A percentile compares a stretch with the other conserved stretches of the same genome.
Conservation (phyloP, 1,284 basidiomycete species). For the Malassezia sp. region DNA sequence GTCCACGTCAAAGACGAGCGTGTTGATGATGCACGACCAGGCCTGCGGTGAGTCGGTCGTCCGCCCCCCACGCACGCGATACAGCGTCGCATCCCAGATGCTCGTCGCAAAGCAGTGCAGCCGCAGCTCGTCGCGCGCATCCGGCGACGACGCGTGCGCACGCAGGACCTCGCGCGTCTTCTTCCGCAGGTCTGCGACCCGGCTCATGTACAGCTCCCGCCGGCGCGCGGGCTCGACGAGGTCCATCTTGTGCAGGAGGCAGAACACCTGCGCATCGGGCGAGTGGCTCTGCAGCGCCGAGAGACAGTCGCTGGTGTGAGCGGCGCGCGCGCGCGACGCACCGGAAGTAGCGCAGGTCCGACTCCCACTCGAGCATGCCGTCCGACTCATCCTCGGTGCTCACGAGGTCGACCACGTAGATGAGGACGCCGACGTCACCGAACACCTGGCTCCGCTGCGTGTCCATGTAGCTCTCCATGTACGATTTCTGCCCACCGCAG, state of each 20-base stretch:
- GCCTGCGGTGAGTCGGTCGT: slow-evolving; percentile 54
- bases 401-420: slow-evolving; percentile 88
- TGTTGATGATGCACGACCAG: slow-evolving; percentile 94
- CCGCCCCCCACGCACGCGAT: slow-evolving; percentile 60
- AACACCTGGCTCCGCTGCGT: slow-evolving; percentile 84
- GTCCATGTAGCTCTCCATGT: slow-evolving; percentile 90
- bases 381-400: slow-evolving; percentile 29
- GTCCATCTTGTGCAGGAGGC: slow-evolving; percentile 95
- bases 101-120: slow-evolving; percentile 68
- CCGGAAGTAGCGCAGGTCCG: slow-evolving; percentile 41
- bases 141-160: slow-evolving; percentile 51
- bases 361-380: slow-evolving; percentile 51
- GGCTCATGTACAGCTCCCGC: slow-evolving; percentile 55
- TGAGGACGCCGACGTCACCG: slow-evolving; percentile 85
- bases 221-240: slow-evolving; percentile 55
- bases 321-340: slow-evolving; percentile 10
- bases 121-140: slow-evolving; percentile 39
- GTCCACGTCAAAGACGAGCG: slow-evolving; percentile 85
- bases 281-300: slow-evolving; percentile 30
- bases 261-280: slow-evolving; percentile 67
- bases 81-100: slow-evolving; percentile 94
- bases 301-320: slow-evolving; percentile 28
- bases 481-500: slow-evolving; percentile 92
- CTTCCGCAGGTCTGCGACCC: slow-evolving; percentile 31
- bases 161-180: slow-evolving; percentile 27